These are phyloP conservation scores for Pascua guehoae DNA, from an alignment of 1,284 basidiomycete species.

Conservation along the genomic window DNA sequence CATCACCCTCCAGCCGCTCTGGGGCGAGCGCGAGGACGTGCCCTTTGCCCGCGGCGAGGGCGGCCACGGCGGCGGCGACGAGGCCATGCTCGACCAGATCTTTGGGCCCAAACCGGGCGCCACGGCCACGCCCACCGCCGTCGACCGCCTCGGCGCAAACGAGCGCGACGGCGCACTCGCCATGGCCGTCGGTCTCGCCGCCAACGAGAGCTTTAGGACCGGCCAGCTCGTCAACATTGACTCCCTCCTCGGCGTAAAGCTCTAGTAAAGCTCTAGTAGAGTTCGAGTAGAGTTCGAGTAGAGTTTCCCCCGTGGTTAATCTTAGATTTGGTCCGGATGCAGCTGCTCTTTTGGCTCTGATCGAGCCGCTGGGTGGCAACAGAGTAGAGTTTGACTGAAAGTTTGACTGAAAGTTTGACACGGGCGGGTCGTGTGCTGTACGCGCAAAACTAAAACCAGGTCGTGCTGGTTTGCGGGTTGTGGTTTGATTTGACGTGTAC, in stretches of 20 bases:
- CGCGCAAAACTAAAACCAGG: no score
- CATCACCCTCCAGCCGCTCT: conserved; percentile 54
- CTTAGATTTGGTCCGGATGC: no score
- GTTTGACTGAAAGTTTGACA: no score
- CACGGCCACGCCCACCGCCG: conserved; percentile 50
- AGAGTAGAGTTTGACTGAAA: no score
- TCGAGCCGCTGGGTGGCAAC: no score
- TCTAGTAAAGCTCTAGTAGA: conserved; percentile 13
- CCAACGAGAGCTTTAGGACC: conserved; percentile 57
- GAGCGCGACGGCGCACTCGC: conserved; percentile 57
- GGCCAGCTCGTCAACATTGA: conserved; percentile 52
- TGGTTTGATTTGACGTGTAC: no score
- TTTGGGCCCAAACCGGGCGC: conserved; percentile 54
- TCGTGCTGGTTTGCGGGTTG: no score
- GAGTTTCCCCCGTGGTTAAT: not conserved
- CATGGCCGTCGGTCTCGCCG: conserved; percentile 56
- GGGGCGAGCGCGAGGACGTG: conserved; percentile 52
- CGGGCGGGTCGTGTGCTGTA: no score
- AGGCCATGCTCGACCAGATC: conserved; percentile 55
- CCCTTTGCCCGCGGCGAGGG: conserved; percentile 53
- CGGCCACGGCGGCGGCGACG: conserved; percentile 58
- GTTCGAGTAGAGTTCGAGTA: not conserved
- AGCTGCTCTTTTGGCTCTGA: no score
- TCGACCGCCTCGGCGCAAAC: conserved; percentile 54
- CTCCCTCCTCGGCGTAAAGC: conserved; percentile 33